A percentile compares a stretch with the other conserved stretches of the same genome.
These are phyloP conservation scores for Theobroma cacao DNA, from an alignment of 345 rosid species.

Conservation along the genomic window DNA sequence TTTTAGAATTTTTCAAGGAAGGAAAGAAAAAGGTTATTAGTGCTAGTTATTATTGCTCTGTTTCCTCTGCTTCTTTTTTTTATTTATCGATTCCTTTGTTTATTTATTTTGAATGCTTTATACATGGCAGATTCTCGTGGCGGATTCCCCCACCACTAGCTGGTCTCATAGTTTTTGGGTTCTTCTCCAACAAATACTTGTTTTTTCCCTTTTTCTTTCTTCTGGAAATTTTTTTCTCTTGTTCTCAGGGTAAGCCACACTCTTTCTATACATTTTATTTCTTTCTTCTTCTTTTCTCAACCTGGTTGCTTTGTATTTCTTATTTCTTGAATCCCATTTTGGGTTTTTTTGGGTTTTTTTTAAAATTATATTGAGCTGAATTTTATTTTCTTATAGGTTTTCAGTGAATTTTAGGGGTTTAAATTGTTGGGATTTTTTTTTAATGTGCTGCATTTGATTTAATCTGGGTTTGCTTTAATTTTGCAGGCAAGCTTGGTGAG, in stretches of 20 bases:
- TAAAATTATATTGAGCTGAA: no score
- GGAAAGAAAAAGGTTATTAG: background rate
- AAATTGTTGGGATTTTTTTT: background rate
- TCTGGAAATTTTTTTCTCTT: background rate
- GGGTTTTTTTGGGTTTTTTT: background rate
- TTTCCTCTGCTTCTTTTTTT: background rate
- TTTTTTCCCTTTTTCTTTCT: background rate
- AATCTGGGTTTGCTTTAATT: slow-evolving; percentile 23
- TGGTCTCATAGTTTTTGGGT: slow-evolving; percentile 9
- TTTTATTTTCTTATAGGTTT: background rate
- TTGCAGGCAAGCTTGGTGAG: slow-evolving; percentile 18
- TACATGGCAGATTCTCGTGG: slow-evolving; percentile 29
- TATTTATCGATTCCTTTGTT: background rate
- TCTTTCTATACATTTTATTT: background rate
- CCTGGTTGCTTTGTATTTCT: background rate
- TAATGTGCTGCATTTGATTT: slow-evolving; percentile 21
- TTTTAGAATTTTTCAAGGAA: background rate
- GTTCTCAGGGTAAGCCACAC: slow-evolving; percentile 4
- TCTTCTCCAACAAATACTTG: background rate
- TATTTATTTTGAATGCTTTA: background rate
- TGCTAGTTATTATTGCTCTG: background rate
- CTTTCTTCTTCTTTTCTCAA: background rate
- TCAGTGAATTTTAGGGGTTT: slow-evolving; percentile 7
- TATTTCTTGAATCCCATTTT: background rate
- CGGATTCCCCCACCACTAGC: slow-evolving; percentile 22